Evolutionary conservation across 2,329 filamentous ascomycete species (phyloP), one percentile per base, ranked within the genome.

Genomic region (Chaetomiaceae sp.): DNA sequence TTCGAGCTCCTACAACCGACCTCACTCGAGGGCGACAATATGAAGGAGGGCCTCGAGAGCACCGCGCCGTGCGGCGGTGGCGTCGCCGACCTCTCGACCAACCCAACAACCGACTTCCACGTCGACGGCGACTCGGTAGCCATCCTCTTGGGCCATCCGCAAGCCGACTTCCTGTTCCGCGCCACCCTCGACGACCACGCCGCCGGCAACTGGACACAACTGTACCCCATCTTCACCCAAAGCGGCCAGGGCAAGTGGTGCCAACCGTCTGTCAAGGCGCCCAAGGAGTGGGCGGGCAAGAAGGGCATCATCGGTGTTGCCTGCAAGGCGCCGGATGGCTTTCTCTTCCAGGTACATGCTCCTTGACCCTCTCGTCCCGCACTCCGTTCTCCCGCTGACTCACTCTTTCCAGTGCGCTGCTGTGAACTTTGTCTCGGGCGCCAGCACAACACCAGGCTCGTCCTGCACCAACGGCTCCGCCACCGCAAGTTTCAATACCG

Each of bases 131-230:
- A 82, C 57, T 67, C 74, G 50, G 68, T 83, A 30, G 70, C 71
- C 53, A 61, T 76, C 44, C 66, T 64, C 7, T 69, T 73, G 7
- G 72, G 70, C 3, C 81, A 84, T 60, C 68, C 76, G 3, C 70
- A 78, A 62, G 68, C 70, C 57, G 77, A 70, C 48, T 83, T 74
- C 75, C 70, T 83, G 14, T 77, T 80, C 68, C 79, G 81, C 55
- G 76, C 73, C 55, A 83, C 78, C 12, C 68, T 74, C 17, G 78
- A 80, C 58, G 59, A 68, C 42, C 68, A 68, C 10, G 74, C 70
- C 38, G 60, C 62, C 39, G 66, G 68, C 17, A 75, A 74, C 61
- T 83, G 80, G 80, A 73, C 75, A 21, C 68, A 80, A 61, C 61
- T 81, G 44, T 77, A 73, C 60, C 75, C 75, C 25, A 73, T 79